Percentiles rank a stretch among this genome's conserved stretches.
phyloP scores from a whole-genome alignment of 163 green algal genomes.

The Chloromonas sp. region DNA sequence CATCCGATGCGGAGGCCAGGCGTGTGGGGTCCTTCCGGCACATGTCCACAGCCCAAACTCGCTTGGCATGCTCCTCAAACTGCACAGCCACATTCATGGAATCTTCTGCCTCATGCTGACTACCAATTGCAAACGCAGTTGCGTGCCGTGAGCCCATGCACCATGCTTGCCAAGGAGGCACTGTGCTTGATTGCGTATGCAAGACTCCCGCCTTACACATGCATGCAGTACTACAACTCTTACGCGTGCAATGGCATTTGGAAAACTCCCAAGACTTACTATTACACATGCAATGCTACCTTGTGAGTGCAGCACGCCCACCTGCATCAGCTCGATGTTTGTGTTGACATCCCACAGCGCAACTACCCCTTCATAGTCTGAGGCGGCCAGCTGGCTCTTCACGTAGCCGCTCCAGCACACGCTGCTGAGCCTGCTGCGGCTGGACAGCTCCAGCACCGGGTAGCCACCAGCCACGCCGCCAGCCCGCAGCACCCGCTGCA shows the following conservation, averaged over 20 bases:
- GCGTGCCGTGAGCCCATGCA: too few relatives aligned
- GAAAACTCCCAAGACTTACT: too few relatives aligned
- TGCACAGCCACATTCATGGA: slow-evolving; percentile 4
- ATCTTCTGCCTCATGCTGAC: too few relatives aligned
- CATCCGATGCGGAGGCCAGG: slow-evolving; percentile 62
- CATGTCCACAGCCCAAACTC: slow-evolving; percentile 77
- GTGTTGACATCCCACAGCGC: slow-evolving; percentile 57
- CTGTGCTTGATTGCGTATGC: not conserved
- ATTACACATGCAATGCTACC: too few relatives aligned
- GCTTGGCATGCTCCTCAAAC: slow-evolving; percentile 70
- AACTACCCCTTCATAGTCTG: slow-evolving; percentile 36
- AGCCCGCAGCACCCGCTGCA: not conserved
- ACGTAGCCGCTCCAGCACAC: slow-evolving; percentile 68
- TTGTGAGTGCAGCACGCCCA: not conserved
- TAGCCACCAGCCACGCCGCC: slow-evolving; percentile 3
- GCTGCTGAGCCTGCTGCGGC: slow-evolving; percentile 52
- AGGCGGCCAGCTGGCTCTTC: slow-evolving; percentile 17
- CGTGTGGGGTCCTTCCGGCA: slow-evolving; percentile 52
- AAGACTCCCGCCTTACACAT: slow-evolving; percentile 7
- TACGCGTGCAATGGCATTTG: too few relatives aligned
- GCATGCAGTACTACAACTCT: too few relatives aligned
- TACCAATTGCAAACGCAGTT: too few relatives aligned
- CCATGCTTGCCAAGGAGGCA: too few relatives aligned
- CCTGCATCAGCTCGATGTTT: slow-evolving; percentile 22
- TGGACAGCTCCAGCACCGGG: slow-evolving; percentile 41